Percentiles rank a stretch among this genome's conserved stretches.
Conservation (phyloP, 192 early-diverging fungal genomes). For the Phycomyces nitens region DNA sequence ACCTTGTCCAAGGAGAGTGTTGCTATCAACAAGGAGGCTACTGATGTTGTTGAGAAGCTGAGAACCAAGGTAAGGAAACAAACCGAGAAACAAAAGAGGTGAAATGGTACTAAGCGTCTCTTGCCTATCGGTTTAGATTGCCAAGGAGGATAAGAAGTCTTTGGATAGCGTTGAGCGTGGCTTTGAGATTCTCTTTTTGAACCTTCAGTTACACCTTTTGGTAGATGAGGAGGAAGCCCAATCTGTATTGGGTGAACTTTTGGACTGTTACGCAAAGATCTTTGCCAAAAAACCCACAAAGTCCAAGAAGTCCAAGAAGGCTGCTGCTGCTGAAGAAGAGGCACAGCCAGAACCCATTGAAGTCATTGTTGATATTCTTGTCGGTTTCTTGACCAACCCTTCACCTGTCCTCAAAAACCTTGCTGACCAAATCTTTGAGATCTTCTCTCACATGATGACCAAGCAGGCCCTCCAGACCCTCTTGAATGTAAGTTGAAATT, state of each 20-base stretch:
- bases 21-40: conserved; percentile 36
- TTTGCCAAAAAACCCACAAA: conserved; percentile 33
- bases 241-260: conserved; percentile 65
- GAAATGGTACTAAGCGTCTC: not conserved
- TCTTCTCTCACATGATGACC: conserved; percentile 74
- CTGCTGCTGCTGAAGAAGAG: conserved; percentile 44
- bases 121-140: not conserved
- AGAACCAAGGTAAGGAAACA: conserved; percentile 32
- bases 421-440: conserved; percentile 80
- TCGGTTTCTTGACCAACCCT: conserved; percentile 84
- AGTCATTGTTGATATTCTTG: conserved; percentile 88
- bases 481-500: conserved; percentile 50
- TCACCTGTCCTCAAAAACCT: conserved; percentile 71
- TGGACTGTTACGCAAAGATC: conserved; percentile 69
- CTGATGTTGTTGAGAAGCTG: conserved; percentile 39
- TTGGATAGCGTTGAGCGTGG: conserved; percentile 45
- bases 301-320: conserved; percentile 29
- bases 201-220: conserved; percentile 62
- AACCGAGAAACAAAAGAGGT: conserved; percentile 26
- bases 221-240: conserved; percentile 62
- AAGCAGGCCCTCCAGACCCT: conserved; percentile 73
- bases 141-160: conserved; percentile 3
- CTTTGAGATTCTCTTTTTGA: conserved; percentile 71
- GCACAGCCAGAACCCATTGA: conserved; percentile 81
- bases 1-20: conserved; percentile 39